Evolutionary conservation across 2,329 filamentous ascomycete genomes (phyloP).

Genomic region (Nannizzia gypsea): DNA sequence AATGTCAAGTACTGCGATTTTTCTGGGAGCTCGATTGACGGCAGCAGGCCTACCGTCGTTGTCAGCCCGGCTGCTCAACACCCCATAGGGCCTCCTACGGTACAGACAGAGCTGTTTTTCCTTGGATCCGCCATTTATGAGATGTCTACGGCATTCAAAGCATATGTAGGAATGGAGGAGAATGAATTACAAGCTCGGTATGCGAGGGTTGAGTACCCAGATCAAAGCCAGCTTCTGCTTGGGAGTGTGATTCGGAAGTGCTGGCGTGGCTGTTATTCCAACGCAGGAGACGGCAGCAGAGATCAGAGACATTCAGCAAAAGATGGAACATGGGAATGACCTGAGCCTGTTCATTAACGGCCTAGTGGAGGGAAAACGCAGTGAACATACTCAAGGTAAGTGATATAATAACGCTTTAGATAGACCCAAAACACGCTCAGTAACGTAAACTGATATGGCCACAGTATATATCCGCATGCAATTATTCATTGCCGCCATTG

Average conservation of each 20-base stretch:
- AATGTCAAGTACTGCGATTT: slow-evolving; percentile 16
- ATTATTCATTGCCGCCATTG: background rate
- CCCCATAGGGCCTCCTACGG: slow-evolving; percentile 7
- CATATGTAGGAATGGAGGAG: slow-evolving; percentile 10
- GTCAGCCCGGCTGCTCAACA: background rate
- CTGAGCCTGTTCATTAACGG: background rate
- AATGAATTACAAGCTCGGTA: slow-evolving; percentile 7
- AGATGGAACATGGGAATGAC: background rate
- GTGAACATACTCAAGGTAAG: background rate
- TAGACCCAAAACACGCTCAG: too few relatives aligned
- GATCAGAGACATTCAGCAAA: background rate
- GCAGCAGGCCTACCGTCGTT: slow-evolving; percentile 6
- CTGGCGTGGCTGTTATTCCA: slow-evolving; percentile 13
- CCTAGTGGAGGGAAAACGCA: background rate
- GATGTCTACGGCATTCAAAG: slow-evolving; percentile 12
- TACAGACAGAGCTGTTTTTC: slow-evolving; percentile 15
- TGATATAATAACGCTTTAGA: background rate
- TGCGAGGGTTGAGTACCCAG: slow-evolving; percentile 10
- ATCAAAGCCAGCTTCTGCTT: slow-evolving; percentile 12
- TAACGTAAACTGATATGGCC: background rate
- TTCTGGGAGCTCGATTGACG: slow-evolving; percentile 16
- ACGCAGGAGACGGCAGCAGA: slow-evolving; percentile 10
- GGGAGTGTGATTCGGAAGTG: slow-evolving; percentile 14
- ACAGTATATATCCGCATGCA: background rate
- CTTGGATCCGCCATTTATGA: slow-evolving; percentile 16